phyloP scores from a whole-genome alignment of 1,284 basidiomycete species.

The Amylostereum areolatum region DNA sequence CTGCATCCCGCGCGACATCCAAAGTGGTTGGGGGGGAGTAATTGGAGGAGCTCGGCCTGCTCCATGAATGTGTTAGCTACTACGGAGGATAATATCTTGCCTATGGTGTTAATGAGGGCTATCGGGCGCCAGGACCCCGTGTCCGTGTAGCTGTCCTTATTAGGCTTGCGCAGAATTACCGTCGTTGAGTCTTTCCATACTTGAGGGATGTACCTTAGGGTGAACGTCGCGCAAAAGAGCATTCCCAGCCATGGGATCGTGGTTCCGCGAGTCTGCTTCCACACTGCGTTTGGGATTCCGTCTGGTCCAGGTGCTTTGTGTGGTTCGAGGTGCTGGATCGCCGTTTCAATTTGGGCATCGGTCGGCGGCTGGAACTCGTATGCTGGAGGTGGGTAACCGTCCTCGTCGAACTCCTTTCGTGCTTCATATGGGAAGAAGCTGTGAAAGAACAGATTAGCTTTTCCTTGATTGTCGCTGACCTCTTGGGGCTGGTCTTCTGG shows the following conservation, averaged over 20 bases:
- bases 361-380: constrained; percentile 18
- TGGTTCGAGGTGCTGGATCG: constrained; percentile 12
- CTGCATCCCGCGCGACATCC: constrained; percentile 27
- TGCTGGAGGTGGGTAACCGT: constrained; percentile 18
- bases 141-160: constrained; percentile 26
- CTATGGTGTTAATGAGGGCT: constrained; percentile 29
- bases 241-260: constrained; percentile 21
- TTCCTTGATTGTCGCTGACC: constrained; percentile 22
- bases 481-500: not conserved
- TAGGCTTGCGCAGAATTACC: constrained; percentile 33
- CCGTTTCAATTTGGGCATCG: constrained; percentile 14
- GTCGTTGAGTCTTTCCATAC: constrained; percentile 27
- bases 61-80: constrained; percentile 18
- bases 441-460: constrained; percentile 25
- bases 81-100: constrained; percentile 25
- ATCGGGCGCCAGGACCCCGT: constrained; percentile 34
- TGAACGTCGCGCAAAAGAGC: constrained; percentile 25
- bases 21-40: constrained; percentile 25
- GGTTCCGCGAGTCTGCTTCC: constrained; percentile 18
- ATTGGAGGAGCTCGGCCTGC: constrained; percentile 14
- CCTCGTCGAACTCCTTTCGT: too few species aligned
- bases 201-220: constrained; percentile 21
- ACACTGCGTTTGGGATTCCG: constrained; percentile 29
- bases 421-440: too few species aligned
- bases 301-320: constrained; percentile 33